These are phyloP conservation scores for Nyctanthes arbortristis DNA, from an alignment of 257 asterid genomes.

Conservation along the genomic window DNA sequence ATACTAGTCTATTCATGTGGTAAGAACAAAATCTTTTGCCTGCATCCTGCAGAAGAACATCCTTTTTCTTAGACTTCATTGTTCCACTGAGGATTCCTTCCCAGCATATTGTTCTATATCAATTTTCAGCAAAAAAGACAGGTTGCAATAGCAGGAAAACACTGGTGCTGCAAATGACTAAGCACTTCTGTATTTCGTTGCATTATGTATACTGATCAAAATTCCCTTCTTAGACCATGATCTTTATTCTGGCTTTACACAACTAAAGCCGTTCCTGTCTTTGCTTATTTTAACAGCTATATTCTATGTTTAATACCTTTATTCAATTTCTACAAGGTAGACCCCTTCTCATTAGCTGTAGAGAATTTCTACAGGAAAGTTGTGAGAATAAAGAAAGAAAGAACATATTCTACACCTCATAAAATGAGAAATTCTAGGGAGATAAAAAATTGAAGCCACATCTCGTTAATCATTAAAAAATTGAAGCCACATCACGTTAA, in stretches of 20 bases:
- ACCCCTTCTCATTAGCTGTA: background rate
- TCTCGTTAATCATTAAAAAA: too few species aligned
- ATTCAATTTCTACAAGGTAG: background rate
- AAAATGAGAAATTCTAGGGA: background rate
- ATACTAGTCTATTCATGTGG: background rate
- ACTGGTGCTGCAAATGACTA: background rate
- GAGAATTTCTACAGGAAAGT: background rate
- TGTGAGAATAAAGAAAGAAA: background rate
- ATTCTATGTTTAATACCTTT: background rate
- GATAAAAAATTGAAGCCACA: background rate
- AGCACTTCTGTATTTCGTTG: background rate
- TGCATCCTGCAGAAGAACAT: background rate
- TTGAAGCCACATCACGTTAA: too few species aligned
- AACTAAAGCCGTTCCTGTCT: background rate
- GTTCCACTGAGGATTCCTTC: background rate
- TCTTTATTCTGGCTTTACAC: background rate
- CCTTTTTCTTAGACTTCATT: background rate
- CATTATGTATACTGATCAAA: background rate
- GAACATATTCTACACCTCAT: conserved; percentile 17
- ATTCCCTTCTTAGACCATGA: background rate
- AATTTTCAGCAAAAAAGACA: background rate
- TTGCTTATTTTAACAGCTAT: background rate
- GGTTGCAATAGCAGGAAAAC: background rate
- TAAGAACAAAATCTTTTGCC: background rate
- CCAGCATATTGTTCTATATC: background rate